Base-by-base conservation (phyloP, 331 rosid genomes). In the Stylosanthes scabra region DNA sequence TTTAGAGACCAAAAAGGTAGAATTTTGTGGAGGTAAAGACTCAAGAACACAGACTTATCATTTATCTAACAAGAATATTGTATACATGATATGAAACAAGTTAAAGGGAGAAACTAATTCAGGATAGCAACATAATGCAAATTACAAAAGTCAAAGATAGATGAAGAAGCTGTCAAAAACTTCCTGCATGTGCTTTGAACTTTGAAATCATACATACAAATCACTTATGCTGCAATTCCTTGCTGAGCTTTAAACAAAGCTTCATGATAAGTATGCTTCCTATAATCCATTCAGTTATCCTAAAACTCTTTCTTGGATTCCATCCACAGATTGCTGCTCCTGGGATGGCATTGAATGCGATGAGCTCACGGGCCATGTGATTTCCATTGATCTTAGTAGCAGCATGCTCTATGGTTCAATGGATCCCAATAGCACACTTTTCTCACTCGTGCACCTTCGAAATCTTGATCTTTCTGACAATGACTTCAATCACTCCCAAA, bases 291-390 rank as follows among this genome's bases (percentile, higher is more conserved):
- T 3, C 11, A 46, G 70, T 11, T 46, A 70, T 31, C 68, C 63
- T 1, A 63, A 46, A 11, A 28, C n/a, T 15, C 4, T 11, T 3
- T 58, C 74, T 12, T 76, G 80, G 80, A 58, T 9, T 1, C 13
- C 34, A 28, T 16, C 13, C 16, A 56, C 31, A 9, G 65, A 85
- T 7, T 81, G 84, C 14, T 78, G 86, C 16, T 65, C 59, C 7
- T 81, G 88, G 84, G 70, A 71, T 1, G 82, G 88, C 3, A 61
- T 80, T 1, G 31, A 31, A 2, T 84, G 86, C 46, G 49, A 56
- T 11, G 54, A 68, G 45, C 37, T 7, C 20, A 68, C 84, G 1
- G 77, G 73, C 47, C 25, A 80, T 34, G 80, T 80, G 2, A 20
- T 74, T 7, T 63, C 29, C 2, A 71, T 79, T 44, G 63, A 63